Base-by-base conservation (phyloP, 495 filamentous ascomycete species). In the Hypoxylon cercidicola region DNA sequence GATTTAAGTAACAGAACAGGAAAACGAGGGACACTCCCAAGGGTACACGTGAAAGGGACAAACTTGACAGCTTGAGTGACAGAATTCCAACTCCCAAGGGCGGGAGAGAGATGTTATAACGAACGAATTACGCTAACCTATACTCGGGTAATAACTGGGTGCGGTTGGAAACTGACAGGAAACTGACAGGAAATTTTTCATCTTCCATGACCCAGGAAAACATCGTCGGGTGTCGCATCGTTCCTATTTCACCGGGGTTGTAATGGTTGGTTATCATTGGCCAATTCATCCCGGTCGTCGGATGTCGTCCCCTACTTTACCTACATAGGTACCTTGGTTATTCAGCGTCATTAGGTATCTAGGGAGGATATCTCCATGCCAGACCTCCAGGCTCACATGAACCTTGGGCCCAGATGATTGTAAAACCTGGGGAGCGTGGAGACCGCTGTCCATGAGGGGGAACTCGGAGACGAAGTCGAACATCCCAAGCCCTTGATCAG, bases 381-480 rank as follows among this genome's bases (percentile, higher is more conserved):
- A 37, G 43, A 46, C 30, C 30, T 32, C 30, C 4, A 32, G 30
- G 30, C 30, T 32, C 15, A 47, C 4, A 41, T 21, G 43, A 34
- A 48, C 47, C 34, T 32, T 32, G 52, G 37, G 32, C 40, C 51
- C 35, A 11, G 43, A 40, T 18, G 21, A 58, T 45, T 30, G 30
- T 48, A 43, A 39, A 51, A 21, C 43, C 49, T 44, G 40, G 34
- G 57, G 37, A 47, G 21, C n/a, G 20, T 50, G 47, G 50, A 55
- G 49, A 63, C 59, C 59, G 60, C 45, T 64, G 47, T 64, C 65
- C 55, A 43, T 50, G 65, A 68, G 60, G 56, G 60, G 65, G 59
- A 68, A 64, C 34, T 56, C 65, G 65, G 65, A 68, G 60, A 56
- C 60, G 55, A 56, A 20, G 40, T 43, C 21, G 48, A 37, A 44